Evolutionary conservation across 352 stramenopile genomes (phyloP).

Genomic region (Globisporangium acanthophoron): DNA sequence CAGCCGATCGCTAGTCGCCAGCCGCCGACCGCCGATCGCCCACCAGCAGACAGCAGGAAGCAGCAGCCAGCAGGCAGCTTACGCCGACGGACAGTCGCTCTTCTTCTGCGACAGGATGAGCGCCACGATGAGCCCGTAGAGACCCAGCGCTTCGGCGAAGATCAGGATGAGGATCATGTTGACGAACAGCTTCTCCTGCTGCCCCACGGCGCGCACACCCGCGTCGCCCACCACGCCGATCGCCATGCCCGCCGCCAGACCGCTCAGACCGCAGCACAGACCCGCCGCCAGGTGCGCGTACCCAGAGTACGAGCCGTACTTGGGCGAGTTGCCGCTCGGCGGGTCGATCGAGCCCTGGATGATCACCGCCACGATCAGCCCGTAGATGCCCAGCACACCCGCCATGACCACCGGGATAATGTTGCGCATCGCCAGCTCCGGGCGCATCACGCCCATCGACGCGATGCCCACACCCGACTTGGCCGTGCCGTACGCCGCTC

Average conservation of each 20-base stretch:
- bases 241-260: slow-evolving; percentile 91
- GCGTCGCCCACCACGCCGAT: slow-evolving; percentile 96
- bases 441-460: slow-evolving; percentile 94
- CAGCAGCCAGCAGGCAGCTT: slow-evolving; percentile 5
- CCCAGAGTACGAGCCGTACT: slow-evolving; percentile 93
- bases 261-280: slow-evolving; percentile 92
- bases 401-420: slow-evolving; percentile 99
- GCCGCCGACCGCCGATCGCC: too few species aligned
- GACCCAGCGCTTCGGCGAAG: slow-evolving; percentile 97
- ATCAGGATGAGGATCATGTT: slow-evolving; percentile 99
- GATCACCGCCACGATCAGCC: slow-evolving; percentile 94
- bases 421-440: slow-evolving; percentile 96
- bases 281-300: slow-evolving; percentile 93
- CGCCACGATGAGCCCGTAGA: slow-evolving; percentile 96
- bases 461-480: slow-evolving; percentile 97
- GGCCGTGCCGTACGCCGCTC: slow-evolving; percentile 95
- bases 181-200: slow-evolving; percentile 98
- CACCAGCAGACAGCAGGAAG: too few species aligned
- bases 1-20: too few species aligned
- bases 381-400: slow-evolving; percentile 96
- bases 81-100: slow-evolving; percentile 41
- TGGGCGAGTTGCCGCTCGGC: slow-evolving; percentile 48
- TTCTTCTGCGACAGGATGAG: slow-evolving; percentile 89
- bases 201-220: slow-evolving; percentile 94
- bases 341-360: slow-evolving; percentile 90